A percentile compares a stretch with the other conserved stretches of the same genome.
phyloP scores from a whole-genome alignment of 2,329 filamentous ascomycete species.

The Grosmannia clavigera region DNA sequence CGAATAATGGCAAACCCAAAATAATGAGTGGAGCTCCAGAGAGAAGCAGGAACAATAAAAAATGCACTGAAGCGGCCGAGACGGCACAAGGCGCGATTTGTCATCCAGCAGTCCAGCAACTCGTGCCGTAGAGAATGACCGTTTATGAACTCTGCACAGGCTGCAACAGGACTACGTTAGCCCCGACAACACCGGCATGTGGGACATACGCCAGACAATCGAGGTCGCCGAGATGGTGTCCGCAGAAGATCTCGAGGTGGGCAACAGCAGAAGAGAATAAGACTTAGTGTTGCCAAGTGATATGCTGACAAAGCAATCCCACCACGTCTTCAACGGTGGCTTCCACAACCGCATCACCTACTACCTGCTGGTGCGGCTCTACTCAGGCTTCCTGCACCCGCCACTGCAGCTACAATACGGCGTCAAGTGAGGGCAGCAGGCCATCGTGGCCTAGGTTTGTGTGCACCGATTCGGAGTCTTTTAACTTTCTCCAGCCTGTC shows the following conservation, averaged over 20 bases:
- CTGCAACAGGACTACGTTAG: slow-evolving; percentile 21
- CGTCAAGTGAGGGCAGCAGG: slow-evolving; percentile 69
- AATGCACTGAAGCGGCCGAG: not conserved
- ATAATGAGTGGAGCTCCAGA: not conserved
- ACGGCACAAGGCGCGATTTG: not conserved
- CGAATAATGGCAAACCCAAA: not conserved
- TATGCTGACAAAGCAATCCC: slow-evolving; percentile 18
- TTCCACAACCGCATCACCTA: slow-evolving; percentile 80
- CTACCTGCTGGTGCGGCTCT: slow-evolving; percentile 58
- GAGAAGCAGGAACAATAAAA: not conserved
- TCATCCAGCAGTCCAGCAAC: not conserved
- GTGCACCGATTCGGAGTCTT: slow-evolving; percentile 38
- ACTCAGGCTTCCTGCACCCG: slow-evolving; percentile 61
- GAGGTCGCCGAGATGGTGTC: slow-evolving; percentile 50
- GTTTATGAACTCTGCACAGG: not conserved
- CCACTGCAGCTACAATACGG: slow-evolving; percentile 79
- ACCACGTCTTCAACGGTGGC: slow-evolving; percentile 70
- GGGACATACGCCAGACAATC: slow-evolving; percentile 33
- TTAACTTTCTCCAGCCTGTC: too few relatives aligned
- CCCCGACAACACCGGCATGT: slow-evolving; percentile 37
- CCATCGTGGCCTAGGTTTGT: slow-evolving; percentile 65
- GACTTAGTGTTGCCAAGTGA: too few relatives aligned
- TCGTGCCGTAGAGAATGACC: not conserved
- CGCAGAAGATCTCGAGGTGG: slow-evolving; percentile 66
- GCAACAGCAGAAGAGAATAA: not conserved